Evolutionary conservation across 805 yeast genomes (phyloP), one percentile per base, ranked within the genome.

Genomic region (Metschnikowia continentalis): DNA sequence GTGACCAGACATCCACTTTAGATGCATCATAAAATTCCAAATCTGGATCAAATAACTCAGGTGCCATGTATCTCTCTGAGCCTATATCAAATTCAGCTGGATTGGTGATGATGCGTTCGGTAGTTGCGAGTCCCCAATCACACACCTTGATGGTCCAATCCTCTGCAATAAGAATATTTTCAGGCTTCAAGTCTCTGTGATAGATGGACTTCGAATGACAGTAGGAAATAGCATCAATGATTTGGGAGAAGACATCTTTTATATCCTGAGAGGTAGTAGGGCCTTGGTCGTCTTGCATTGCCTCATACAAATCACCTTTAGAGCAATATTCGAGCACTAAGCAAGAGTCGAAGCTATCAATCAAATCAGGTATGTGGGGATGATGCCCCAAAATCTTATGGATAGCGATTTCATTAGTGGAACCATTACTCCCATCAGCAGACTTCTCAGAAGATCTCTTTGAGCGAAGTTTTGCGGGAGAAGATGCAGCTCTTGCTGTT

Each of bases 51-150:
- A 90, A 84, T 51, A 90, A 70, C 64, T 90, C 97, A 1, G 97
- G 97, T 0, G 97, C 95, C 97, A 90, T 90, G 68, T 90, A 90
- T 54, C 96, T 77, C 68, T 89, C 96, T 49, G 89, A 82, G 22
- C 97, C 97, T 52, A 89, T 87, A 54, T 88, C 96, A 65, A 90
- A 87, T 52, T 73, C 78, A 44, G 55, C 61, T 22, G 57, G 64
- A 61, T 89, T 90, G 35, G 80, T 69, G 59, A 88, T 83, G 42
- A 71, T 68, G 43, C 72, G 71, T 32, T 69, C 65, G 32, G 79
- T 78, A 3, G 84, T 79, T 1, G 84, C 83, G 55, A 80, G 68
- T 1, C 84, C 84, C 76, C 82, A 80, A 64, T 80, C 84, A 48
- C 84, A 79, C 36, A 80, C 65, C 57, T 79, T 80, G 53, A 80